phyloP scores from a whole-genome alignment of 208 protist species.

The Tritrichomonas musculus region DNA sequence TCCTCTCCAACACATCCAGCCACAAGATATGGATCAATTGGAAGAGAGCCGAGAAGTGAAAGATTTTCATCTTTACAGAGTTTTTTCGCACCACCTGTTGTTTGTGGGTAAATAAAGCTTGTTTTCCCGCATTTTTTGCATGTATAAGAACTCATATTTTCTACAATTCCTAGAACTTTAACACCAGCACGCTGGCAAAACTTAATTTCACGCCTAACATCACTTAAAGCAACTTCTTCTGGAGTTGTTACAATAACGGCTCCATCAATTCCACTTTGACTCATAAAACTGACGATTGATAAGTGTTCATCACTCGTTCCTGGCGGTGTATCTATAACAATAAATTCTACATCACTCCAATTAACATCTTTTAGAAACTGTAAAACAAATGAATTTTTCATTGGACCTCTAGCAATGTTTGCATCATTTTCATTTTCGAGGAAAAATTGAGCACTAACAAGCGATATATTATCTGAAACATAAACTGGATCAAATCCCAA shows the following conservation, averaged over 20 bases:
- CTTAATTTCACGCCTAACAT: conserved; percentile 95
- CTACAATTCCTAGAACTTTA: conserved; percentile 87
- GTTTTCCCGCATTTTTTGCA: conserved; percentile 28
- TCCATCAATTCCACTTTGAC: conserved; percentile 63
- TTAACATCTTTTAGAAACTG: conserved; percentile 94
- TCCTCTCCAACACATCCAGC: background rate
- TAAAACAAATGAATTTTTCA: conserved; percentile 90
- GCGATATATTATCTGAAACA: conserved; percentile 76
- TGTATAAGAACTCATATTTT: conserved; percentile 88
- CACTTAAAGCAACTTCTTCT: conserved; percentile 84
- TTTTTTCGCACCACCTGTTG: background rate
- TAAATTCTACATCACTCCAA: conserved; percentile 92
- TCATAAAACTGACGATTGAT: conserved; percentile 77
- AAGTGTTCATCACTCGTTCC: conserved; percentile 99
- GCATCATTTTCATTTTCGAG: conserved; percentile 80
- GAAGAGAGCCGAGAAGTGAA: background rate
- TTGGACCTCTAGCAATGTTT: conserved; percentile 93
- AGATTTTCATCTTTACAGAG: background rate
- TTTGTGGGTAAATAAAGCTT: background rate
- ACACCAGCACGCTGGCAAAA: conserved; percentile 89
- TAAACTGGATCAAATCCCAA: conserved; percentile 74
- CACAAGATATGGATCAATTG: background rate
- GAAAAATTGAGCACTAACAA: conserved; percentile 96
- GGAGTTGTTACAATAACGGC: conserved; percentile 91
- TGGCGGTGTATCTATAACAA: conserved; percentile 98